Percentiles rank a stretch among this genome's conserved stretches.
These are phyloP conservation scores for Salvia splendens DNA, from an alignment of 257 asterid species.

Conservation along the genomic window DNA sequence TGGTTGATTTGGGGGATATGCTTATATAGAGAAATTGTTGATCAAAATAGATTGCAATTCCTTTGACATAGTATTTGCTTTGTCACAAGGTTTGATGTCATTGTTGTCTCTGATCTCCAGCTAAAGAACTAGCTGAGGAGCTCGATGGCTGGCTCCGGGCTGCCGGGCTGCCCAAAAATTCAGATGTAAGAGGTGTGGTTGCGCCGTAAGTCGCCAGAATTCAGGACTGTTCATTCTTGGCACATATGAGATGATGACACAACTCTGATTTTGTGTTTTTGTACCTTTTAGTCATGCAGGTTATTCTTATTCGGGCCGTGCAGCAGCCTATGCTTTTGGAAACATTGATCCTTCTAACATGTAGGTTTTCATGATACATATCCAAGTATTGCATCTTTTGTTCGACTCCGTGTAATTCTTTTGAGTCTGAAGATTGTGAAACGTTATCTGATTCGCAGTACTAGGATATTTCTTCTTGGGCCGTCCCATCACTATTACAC, in stretches of 20 bases:
- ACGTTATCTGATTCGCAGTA: slow-evolving; percentile 49
- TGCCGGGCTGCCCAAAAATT: slow-evolving; percentile 63
- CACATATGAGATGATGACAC: background rate
- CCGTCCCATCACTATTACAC: slow-evolving; percentile 98
- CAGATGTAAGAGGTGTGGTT: slow-evolving; percentile 92
- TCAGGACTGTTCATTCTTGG: slow-evolving; percentile 20
- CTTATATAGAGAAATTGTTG: slow-evolving; percentile 1
- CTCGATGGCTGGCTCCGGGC: slow-evolving; percentile 86
- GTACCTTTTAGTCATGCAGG: slow-evolving; percentile 88
- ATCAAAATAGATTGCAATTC: background rate
- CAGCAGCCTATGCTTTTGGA: slow-evolving; percentile 98
- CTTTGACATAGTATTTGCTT: background rate
- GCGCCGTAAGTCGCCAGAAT: slow-evolving; percentile 75
- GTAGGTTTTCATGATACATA: slow-evolving; percentile 37
- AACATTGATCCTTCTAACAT: slow-evolving; percentile 81
- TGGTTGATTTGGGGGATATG: background rate
- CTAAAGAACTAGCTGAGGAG: slow-evolving; percentile 65
- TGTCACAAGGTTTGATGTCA: slow-evolving; percentile 23
- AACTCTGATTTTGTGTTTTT: slow-evolving; percentile 35
- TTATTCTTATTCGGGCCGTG: slow-evolving; percentile 95
- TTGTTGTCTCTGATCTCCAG: slow-evolving; percentile 41
- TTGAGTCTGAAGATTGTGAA: slow-evolving; percentile 1
- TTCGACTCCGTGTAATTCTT: background rate
- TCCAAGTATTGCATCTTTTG: background rate
- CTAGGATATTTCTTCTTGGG: slow-evolving; percentile 94